Evolutionary conservation across 768 basidiomycete genomes (phyloP), one percentile per base, ranked within the genome.

Genomic region (Psilocybe azurescens): DNA sequence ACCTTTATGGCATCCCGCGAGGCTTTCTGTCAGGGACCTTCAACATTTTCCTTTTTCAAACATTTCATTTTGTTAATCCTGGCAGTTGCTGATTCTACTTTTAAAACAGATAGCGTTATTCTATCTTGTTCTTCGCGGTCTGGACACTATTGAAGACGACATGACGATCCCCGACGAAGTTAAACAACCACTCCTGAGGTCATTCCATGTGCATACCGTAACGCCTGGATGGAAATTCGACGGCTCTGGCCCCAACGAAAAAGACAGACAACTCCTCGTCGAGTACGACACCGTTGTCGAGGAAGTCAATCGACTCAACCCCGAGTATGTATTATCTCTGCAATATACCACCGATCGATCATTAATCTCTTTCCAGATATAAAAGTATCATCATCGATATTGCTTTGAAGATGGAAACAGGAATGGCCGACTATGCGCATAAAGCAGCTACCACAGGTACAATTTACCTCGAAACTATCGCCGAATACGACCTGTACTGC

Each of bases 131-230:
- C 83, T 99, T 5, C 88, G 97, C 20, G 97, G 88, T 5, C 81
- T 98, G n/a, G 97, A 99, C 74, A 99, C 97, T 3, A 86, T 99
- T 65, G 97, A 99, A 75, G 97, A 99, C 75, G 97, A 99, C 78
- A 98, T 98, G 95, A 93, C 95, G 0, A 86, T 99, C 59, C 83
- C 93, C 0, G 93, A 95, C 74, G 79, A 86, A 16, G 74, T 89
- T 68, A 99, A 99, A 73, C 93, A 95, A 57, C 90, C 93, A 2
- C 70, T 98, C 30, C 82, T 99, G 36, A 87, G 93, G 9, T 77
- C 86, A 1, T 95, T 98, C 77, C 90, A 96, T 78, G 74, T 87
- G 69, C 86, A 90, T 67, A 89, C 91, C 4, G 78, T 90, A 24
- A 86, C 88, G 3, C 88, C 91, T 0, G 95, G 94, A 28, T 99